Conservation (phyloP, 1,284 basidiomycete species). For the Taiwanofungus camphoratus region DNA sequence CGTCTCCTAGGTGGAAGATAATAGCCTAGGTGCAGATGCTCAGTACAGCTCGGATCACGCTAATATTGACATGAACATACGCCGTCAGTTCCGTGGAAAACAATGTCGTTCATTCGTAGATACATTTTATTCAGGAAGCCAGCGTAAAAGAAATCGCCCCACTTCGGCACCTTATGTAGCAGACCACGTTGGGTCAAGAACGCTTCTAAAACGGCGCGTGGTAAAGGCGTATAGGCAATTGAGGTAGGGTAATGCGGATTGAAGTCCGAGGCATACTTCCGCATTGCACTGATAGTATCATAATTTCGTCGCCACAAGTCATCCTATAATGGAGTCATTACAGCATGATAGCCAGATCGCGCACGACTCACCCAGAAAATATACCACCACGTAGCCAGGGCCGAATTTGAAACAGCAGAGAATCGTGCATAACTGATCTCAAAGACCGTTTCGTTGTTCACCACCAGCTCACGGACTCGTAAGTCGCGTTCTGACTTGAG, state of each 20-base stretch:
- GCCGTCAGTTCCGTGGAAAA: slow-evolving; percentile 48
- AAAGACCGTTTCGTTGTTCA: slow-evolving; percentile 44
- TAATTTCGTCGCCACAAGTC: slow-evolving; percentile 69
- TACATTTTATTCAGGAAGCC: slow-evolving; percentile 77
- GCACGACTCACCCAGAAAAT: slow-evolving; percentile 62
- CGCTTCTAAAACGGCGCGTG: slow-evolving; percentile 58
- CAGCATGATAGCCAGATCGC: neutral
- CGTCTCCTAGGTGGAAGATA: slow-evolving; percentile 54
- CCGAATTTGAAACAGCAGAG: slow-evolving; percentile 43
- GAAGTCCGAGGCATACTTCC: slow-evolving; percentile 52
- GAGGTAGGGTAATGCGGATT: slow-evolving; percentile 70
- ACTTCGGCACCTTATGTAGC: slow-evolving; percentile 40
- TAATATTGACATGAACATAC: slow-evolving; percentile 29
- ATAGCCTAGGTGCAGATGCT: slow-evolving; percentile 40
- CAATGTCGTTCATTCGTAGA: slow-evolving; percentile 69
- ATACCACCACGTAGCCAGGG: slow-evolving; percentile 75
- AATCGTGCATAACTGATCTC: slow-evolving; percentile 55
- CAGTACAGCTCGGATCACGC: neutral
- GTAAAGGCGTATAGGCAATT: slow-evolving; percentile 71
- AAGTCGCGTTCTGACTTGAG: slow-evolving; percentile 47
- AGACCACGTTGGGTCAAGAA: slow-evolving; percentile 64
- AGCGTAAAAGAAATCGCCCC: slow-evolving; percentile 53
- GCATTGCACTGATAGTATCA: slow-evolving; percentile 44
- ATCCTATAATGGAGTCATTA: slow-evolving; percentile 39
- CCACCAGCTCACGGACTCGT: slow-evolving; percentile 51